Base-by-base conservation (phyloP, 164 flowering plant genomes). In the Kalanchoe fedtschenkoi region DNA sequence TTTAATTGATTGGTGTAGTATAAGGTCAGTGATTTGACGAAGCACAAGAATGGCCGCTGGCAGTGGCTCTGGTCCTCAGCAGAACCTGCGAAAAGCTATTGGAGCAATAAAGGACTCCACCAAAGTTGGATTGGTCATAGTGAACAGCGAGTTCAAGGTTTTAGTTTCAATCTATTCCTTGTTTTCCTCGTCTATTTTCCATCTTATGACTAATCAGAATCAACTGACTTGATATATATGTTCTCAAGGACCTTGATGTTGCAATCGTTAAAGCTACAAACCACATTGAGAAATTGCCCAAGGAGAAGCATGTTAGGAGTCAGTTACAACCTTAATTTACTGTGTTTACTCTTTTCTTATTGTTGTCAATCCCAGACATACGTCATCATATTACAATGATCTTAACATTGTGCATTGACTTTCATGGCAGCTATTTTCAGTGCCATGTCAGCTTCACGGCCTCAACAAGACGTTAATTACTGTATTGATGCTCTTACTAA, bases 191-290 rank as follows among this genome's bases (percentile, higher is more conserved):
- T 17, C 34, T 1, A 55, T 55, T 28, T 21, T 58, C 19, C 35
- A 8, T 7, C 22, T 58, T 0, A 0, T 62, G 7, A 42, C 6
- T 35, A 9, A 24, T 29, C 7, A 14, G 55, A 41, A 43, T 15
- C n/a, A 17, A 19, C 3, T 10, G 32, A 60, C 53, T 30, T 55
- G 28, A 55, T 51, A 2, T 51, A 2, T 61, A 15, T 64, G 61
- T 43, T 11, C 58, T 65, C 26, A 74, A 84, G 90, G 80, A 65
- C 9, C 61, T 85, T 64, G 85, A 81, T 66, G 64, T 85, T 69
- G 84, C 91, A 4, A 78, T 83, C 54, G 80, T 83, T 9, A 81
- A 77, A 71, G 84, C 87, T 34, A 83, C 91, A 59, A 85, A 81
- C 70, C 91, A 81, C 67, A 76, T 72, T 46, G 86, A 83, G 51